These are phyloP conservation scores for Diaporthe nobilis DNA, from an alignment of 2,329 filamentous ascomycete species.

Conservation along the genomic window DNA sequence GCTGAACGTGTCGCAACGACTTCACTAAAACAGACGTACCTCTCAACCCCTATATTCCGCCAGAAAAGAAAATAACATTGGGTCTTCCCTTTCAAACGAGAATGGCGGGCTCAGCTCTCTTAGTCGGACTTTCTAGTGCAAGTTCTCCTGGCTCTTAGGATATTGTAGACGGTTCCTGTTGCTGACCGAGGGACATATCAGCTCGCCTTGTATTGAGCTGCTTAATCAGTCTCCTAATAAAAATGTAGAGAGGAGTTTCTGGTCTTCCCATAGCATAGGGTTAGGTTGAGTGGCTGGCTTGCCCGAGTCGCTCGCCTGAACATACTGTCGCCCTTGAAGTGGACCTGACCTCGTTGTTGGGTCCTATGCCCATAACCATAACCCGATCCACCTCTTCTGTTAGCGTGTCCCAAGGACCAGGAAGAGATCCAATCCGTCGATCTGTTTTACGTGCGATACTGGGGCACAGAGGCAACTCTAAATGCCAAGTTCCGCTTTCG, in stretches of 20 bases:
- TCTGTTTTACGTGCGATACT: background rate
- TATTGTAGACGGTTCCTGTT: conserved; percentile 17
- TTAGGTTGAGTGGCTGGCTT: background rate
- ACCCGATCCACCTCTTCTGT: background rate
- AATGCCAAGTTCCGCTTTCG: background rate
- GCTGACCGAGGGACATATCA: background rate
- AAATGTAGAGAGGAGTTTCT: background rate
- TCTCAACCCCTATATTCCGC: background rate
- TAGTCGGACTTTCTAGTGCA: background rate
- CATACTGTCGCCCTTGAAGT: background rate
- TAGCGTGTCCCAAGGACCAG: background rate
- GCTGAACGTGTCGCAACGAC: background rate
- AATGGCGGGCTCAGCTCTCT: background rate
- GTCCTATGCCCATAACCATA: background rate
- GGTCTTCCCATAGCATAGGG: background rate
- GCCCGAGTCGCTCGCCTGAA: background rate
- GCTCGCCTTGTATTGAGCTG: no score
- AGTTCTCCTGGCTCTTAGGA: conserved; percentile 8
- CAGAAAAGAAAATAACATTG: background rate
- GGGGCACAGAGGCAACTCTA: background rate
- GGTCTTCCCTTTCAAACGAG: background rate
- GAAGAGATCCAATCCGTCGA: background rate
- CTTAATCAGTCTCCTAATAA: no score
- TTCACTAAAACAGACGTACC: background rate
- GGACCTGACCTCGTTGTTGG: background rate